Evolutionary conservation across 192 early-diverging fungal species (phyloP).

Genomic region (Gigaspora rosea): DNA sequence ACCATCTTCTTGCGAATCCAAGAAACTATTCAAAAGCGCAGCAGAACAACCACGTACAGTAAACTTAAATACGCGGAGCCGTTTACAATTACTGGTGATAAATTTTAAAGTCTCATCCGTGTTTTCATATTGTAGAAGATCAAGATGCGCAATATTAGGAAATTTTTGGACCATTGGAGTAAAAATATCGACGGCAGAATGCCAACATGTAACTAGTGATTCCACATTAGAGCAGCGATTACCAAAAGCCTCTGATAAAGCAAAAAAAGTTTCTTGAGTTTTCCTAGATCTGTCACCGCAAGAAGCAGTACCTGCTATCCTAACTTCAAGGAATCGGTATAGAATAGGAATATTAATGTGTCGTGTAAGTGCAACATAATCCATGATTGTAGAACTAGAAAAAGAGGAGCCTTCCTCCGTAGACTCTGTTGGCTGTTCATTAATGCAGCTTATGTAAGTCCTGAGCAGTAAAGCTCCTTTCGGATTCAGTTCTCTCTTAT

Average conservation of each 20-base stretch:
- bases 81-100: conserved; percentile 5
- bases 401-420: background rate
- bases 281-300: conserved; percentile 5
- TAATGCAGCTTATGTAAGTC: conserved; percentile 12
- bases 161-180: conserved; percentile 1
- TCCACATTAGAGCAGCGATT: conserved; percentile 13
- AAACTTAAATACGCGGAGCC: conserved; percentile 10
- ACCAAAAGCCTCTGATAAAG: conserved; percentile 14
- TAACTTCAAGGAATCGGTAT: conserved; percentile 17
- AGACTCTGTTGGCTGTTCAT: conserved; percentile 10
- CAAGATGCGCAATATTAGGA: conserved; percentile 15
- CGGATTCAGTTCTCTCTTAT: conserved; percentile 8
- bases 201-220: conserved; percentile 12
- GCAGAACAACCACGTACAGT: conserved; percentile 6
- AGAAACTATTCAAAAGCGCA: background rate
- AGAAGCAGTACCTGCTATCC: background rate
- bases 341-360: conserved; percentile 21
- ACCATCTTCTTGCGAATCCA: conserved; percentile 9
- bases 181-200: conserved; percentile 3
- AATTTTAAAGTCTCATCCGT: conserved; percentile 12
- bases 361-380: conserved; percentile 21
- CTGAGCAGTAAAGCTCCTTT: conserved; percentile 17
- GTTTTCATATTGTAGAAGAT: conserved; percentile 25
- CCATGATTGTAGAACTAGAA: background rate
- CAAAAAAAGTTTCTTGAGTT: conserved; percentile 20